Base-by-base conservation (phyloP, 1,284 basidiomycete species). In the Moesziomyces aphidis region DNA sequence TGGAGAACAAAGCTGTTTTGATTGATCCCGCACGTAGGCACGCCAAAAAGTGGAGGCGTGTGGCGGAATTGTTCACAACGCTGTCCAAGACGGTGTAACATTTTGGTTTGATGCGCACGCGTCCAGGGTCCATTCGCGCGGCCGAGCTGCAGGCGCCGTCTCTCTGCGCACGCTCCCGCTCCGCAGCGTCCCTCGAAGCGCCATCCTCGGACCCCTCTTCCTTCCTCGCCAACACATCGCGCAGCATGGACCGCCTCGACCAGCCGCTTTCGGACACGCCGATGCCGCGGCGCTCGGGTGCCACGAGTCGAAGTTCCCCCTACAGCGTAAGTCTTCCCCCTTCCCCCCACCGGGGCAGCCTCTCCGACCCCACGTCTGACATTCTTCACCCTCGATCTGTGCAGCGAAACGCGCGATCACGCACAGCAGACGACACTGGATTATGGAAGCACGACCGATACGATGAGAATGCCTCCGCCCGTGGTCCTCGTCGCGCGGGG, bases 361-460 rank as follows among this genome's bases (percentile, higher is more conserved):
- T 19, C 17, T 22, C 11, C 8, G 9, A 39, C 21, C 22, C 9
- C 31, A 13, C 13, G 31, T 36, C 50, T 39, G n/a, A 44, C 45
- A 31, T 48, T 42, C 6, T 1, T 4, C 19, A 28, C 28, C 19
- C 28, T 17, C 26, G 43, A 45, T 7, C 45, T 11, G 13, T 47
- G 9, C 54, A 73, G 64, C 56, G 67, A 11, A 55, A 59, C 13
- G 51, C 49, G 9, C 50, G 63, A 11, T 44, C 51, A 19, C 57
- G 61, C 21, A 45, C 47, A 6, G 55, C 61, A 9, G 72, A 62
- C 46, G 46, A 42, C 15, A 58, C 48, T 2, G 68, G 23, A 8
- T 48, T 63, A 10, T 75, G 73, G 73, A 63, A 75, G 61, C 73
- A 71, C 45, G 73, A 75, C 15, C 66, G 64, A 21, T 64, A 57